Evolutionary conservation across 202 grass and related monocot genomes (phyloP).

Genomic region (Eragrostis tef): DNA sequence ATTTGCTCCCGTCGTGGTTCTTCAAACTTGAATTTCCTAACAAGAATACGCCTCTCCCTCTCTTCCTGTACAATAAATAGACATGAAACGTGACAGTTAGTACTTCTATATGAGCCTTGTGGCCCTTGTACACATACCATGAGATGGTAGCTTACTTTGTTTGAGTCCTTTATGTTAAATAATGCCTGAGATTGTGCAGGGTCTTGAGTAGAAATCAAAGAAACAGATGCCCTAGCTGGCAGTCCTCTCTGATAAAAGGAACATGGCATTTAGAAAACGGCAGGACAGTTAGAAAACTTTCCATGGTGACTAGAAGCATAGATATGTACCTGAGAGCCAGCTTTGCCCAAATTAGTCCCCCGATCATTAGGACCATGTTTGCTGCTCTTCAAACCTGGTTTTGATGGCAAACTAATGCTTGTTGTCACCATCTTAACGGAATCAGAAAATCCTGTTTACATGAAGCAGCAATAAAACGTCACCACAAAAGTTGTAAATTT

Average conservation of each 20-base stretch:
- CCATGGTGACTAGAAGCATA: slow-evolving; percentile 22
- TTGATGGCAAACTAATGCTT: slow-evolving; percentile 64
- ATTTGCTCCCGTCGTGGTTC: slow-evolving; percentile 93
- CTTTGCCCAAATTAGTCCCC: slow-evolving; percentile 66
- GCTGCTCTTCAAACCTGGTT: slow-evolving; percentile 67
- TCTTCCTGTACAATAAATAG: slow-evolving; percentile 75
- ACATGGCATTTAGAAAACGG: slow-evolving; percentile 35
- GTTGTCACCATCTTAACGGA: slow-evolving; percentile 64
- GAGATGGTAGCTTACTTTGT: slow-evolving; percentile 65
- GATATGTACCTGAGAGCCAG: slow-evolving; percentile 59
- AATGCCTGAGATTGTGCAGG: slow-evolving; percentile 72
- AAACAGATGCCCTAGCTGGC: slow-evolving; percentile 69
- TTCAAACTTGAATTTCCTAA: slow-evolving; percentile 96
- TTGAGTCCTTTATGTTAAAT: slow-evolving; percentile 97
- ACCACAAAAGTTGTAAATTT: slow-evolving; percentile 15
- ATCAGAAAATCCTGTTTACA: slow-evolving; percentile 69
- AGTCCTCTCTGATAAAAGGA: slow-evolving; percentile 65
- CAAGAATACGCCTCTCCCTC: slow-evolving; percentile 75
- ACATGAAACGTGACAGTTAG: slow-evolving; percentile 4
- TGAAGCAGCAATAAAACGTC: slow-evolving; percentile 29
- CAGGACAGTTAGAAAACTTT: slow-evolving; percentile 39
- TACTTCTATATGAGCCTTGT: slow-evolving; percentile 16
- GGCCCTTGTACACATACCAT: not conserved
- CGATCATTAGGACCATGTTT: slow-evolving; percentile 77
- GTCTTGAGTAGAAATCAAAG: slow-evolving; percentile 76